Evolutionary conservation across 78 protist species (phyloP), one percentile per base, ranked within the genome.

Genomic region (Acrasis kona): DNA sequence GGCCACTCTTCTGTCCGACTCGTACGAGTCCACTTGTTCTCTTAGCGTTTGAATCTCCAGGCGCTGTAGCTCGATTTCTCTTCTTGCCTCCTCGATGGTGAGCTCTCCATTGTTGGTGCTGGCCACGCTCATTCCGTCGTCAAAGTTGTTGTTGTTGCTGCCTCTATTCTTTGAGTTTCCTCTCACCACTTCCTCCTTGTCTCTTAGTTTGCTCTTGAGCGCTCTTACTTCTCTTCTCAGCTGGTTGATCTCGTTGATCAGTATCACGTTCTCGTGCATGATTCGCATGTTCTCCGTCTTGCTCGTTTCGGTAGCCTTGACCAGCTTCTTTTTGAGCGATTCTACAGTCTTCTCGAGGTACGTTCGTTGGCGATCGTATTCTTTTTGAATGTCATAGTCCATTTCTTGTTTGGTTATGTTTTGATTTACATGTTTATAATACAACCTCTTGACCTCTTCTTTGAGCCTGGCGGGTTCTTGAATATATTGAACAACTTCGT

Each of bases 231-330:
- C 89, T 32, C 78, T 72, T 2, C 89, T 82, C 41, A 85, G 79
- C 29, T 77, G 80, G 75, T 84, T 81, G 78, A 84, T 74, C 42
- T 84, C 89, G 50, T 0, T 0, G 39, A 80, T 80, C 61, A 87
- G 83, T 3, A 35, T 6, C 0, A 87, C 77, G 68, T 87, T 87
- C 81, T 87, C 91, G 39, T 70, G 66, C 88, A 87, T 83, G 68
- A 87, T 70, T 41, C 76, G 71, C 36, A 0, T 8, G 66, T 5
- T 58, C 66, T 83, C 91, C 1, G 58, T 29, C 58, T n/a, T 37
- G 83, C 77, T 86, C n/a, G 30, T 29, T 70, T 79, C 84, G 32
- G 31, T 10, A 74, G 73, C 87, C 65, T 82, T 75, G 27, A 8
- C 3, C 35, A 83, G 77, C 81, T 87, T 79, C 32, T 37, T 32